These are phyloP conservation scores for Alternaria gansuensis DNA, from an alignment of 2,329 filamentous ascomycete genomes.

Conservation along the genomic window DNA sequence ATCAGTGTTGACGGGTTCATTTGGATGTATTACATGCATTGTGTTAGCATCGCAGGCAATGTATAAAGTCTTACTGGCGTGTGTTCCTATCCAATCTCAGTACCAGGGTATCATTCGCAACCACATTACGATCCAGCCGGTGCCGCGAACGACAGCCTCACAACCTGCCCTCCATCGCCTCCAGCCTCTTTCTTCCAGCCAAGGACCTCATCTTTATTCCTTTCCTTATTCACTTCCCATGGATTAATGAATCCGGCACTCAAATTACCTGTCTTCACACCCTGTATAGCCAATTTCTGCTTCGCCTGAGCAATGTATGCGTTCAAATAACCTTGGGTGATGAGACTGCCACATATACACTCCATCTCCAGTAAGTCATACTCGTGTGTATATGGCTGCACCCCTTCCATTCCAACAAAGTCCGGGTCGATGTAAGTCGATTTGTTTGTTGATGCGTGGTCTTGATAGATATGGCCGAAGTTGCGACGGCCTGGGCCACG, in stretches of 20 bases:
- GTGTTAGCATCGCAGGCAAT: neutral
- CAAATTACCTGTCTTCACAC: conserved; percentile 69
- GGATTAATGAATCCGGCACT: conserved; percentile 78
- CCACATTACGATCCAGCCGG: conserved; percentile 50
- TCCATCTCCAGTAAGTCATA: conserved; percentile 75
- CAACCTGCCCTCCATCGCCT: conserved; percentile 59
- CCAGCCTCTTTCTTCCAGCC: conserved; percentile 71
- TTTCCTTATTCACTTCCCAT: conserved; percentile 72
- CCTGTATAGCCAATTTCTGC: conserved; percentile 81
- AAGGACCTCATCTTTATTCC: conserved; percentile 70
- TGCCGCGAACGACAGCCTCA: conserved; percentile 66
- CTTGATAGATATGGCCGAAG: conserved; percentile 59
- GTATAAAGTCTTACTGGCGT: neutral
- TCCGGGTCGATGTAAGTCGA: conserved; percentile 56
- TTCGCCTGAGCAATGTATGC: conserved; percentile 84
- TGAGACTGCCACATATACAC: conserved; percentile 76
- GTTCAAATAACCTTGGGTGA: conserved; percentile 81
- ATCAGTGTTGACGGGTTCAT: neutral
- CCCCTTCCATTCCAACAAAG: conserved; percentile 51
- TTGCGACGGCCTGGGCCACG: conserved; percentile 50
- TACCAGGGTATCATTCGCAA: conserved; percentile 21
- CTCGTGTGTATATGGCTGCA: conserved; percentile 44
- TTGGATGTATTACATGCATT: neutral
- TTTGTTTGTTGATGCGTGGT: conserved; percentile 57
- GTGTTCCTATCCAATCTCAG: neutral